These are phyloP conservation scores for Penicillium olsonii DNA, from an alignment of 2,329 filamentous ascomycete genomes.

Conservation along the genomic window DNA sequence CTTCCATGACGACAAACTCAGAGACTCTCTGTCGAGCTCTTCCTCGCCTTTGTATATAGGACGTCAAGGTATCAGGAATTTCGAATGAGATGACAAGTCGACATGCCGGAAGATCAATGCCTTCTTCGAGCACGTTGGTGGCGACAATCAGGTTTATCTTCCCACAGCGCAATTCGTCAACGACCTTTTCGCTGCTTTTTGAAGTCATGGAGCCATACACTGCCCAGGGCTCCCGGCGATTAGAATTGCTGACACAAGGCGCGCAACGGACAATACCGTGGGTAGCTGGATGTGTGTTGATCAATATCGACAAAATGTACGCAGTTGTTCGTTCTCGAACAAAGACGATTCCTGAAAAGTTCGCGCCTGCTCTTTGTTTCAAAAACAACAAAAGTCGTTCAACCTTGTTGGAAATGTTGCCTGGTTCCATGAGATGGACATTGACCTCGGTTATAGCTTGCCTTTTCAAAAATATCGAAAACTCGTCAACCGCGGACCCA, in stretches of 20 bases:
- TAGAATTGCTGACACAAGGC: conserved; percentile 3
- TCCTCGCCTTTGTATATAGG: conserved; percentile 5
- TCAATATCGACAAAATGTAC: conserved; percentile 1
- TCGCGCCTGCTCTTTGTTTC: neutral
- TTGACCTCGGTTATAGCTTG: neutral
- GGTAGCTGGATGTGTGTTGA: conserved; percentile 3
- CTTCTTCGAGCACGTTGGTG: conserved; percentile 8
- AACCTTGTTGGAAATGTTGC: conserved; percentile 1
- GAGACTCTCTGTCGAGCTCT: conserved; percentile 1
- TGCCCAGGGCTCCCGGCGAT: neutral
- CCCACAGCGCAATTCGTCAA: neutral
- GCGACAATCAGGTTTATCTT: conserved; percentile 3
- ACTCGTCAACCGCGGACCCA: neutral
- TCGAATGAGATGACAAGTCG: conserved; percentile 7
- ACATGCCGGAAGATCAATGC: conserved; percentile 8
- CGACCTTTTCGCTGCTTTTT: neutral
- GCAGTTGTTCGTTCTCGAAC: conserved; percentile 5
- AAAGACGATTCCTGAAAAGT: conserved; percentile 6
- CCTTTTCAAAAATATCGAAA: neutral
- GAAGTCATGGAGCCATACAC: neutral
- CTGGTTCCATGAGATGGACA: neutral
- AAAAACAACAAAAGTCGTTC: neutral
- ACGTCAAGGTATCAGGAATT: neutral
- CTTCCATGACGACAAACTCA: neutral
- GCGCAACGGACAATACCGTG: neutral